A percentile compares a stretch with the other conserved stretches of the same genome.
phyloP scores from a whole-genome alignment of 2,329 filamentous ascomycete species.

The Botryotinia narcissicola region DNA sequence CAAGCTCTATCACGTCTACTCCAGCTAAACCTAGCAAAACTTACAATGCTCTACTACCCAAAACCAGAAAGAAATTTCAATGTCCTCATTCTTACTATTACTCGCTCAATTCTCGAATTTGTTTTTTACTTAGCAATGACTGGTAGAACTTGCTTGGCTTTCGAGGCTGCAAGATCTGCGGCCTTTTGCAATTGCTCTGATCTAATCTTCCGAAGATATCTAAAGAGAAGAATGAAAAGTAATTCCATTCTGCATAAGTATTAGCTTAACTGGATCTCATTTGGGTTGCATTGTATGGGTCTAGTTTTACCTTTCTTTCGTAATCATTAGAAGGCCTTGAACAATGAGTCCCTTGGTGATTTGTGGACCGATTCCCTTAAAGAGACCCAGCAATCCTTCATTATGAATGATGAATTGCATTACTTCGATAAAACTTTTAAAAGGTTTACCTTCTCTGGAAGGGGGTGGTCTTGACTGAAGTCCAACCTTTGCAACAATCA shows the following conservation, averaged over 20 bases:
- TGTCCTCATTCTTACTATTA: conserved; percentile 19
- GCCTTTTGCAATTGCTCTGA: conserved; percentile 67
- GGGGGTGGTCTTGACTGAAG: conserved; percentile 90
- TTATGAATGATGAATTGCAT: conserved; percentile 91
- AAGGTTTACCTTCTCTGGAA: conserved; percentile 80
- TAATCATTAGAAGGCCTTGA: conserved; percentile 98
- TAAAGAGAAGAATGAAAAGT: conserved; percentile 79
- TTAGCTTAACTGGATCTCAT: conserved; percentile 16
- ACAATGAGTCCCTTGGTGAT: conserved; percentile 90
- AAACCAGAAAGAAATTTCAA: background rate
- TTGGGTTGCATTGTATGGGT: background rate
- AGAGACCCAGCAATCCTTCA: conserved; percentile 79
- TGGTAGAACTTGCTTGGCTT: conserved; percentile 46
- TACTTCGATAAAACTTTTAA: conserved; percentile 90
- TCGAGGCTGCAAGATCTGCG: conserved; percentile 60
- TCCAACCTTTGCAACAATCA: conserved; percentile 97
- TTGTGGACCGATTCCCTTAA: conserved; percentile 95
- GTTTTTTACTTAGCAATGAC: conserved; percentile 33
- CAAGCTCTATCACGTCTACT: conserved; percentile 13
- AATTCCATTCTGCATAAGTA: conserved; percentile 69
- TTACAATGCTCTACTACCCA: background rate
- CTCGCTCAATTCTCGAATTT: background rate
- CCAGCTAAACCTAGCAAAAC: background rate
- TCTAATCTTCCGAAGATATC: conserved; percentile 71
- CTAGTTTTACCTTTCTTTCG: conserved; percentile 76